phyloP scores from a whole-genome alignment of 176 grass and related monocot genomes.

The Cymbopogon citratus region DNA sequence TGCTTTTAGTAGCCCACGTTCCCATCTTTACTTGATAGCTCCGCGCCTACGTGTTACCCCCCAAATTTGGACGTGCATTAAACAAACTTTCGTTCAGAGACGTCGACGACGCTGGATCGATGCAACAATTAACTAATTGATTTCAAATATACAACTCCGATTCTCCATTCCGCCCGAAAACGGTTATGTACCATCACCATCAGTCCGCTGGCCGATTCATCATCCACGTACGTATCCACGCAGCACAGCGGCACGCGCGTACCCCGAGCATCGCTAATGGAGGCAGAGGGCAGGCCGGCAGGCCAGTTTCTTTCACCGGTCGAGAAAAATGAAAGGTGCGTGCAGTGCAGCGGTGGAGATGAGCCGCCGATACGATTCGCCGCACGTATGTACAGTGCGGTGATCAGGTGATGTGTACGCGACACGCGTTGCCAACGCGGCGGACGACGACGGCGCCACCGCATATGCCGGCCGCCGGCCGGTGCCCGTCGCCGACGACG shows the following conservation, averaged over 20 bases:
- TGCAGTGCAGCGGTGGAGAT: background rate
- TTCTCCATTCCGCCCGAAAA: background rate
- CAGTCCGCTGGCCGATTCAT: background rate
- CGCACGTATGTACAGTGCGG: background rate
- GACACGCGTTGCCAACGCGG: constrained; percentile 1
- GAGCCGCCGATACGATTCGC: background rate
- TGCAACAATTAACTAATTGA: background rate
- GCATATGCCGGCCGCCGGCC: no score
- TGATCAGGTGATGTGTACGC: constrained; percentile 19
- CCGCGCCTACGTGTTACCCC: background rate
- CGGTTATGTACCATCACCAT: background rate
- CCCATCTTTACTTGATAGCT: background rate
- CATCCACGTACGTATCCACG: background rate
- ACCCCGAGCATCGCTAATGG: no score
- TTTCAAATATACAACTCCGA: background rate
- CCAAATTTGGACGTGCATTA: background rate
- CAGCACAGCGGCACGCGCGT: no score
- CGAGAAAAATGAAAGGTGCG: background rate
- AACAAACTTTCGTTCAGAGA: constrained; percentile 4
- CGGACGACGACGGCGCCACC: constrained; percentile 16
- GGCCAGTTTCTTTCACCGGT: no score
- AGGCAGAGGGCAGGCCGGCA: no score
- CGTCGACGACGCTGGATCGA: background rate
- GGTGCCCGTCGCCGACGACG: background rate
- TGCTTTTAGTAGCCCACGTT: constrained; percentile 24